phyloP scores from a whole-genome alignment of 345 rosid species.

The Gossypioides kirkii region DNA sequence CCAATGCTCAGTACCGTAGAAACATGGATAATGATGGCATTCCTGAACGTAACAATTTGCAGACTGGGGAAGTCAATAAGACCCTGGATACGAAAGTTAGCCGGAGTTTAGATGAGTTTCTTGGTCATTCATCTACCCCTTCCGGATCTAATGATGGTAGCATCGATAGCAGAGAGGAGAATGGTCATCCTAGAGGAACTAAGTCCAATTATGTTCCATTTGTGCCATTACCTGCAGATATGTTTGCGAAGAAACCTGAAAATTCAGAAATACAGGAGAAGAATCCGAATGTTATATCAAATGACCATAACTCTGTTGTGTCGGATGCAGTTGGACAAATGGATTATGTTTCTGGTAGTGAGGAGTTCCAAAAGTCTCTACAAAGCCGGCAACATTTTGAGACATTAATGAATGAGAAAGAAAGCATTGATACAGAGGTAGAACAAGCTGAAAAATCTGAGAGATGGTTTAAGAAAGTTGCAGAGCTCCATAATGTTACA shows the following conservation, averaged over 20 bases:
- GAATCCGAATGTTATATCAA: constrained; percentile 19
- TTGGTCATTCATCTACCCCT: constrained; percentile 35
- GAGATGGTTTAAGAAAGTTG: constrained; percentile 66
- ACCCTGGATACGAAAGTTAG: constrained; percentile 15
- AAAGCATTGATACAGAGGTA: constrained; percentile 25
- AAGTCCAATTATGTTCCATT: constrained; percentile 52
- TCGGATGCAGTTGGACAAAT: constrained; percentile 18
- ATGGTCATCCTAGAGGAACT: constrained; percentile 30
- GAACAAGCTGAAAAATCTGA: constrained; percentile 50
- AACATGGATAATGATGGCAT: constrained; percentile 26
- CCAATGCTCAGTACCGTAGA: constrained; percentile 36
- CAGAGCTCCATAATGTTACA: constrained; percentile 50
- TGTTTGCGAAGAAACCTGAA: constrained; percentile 60
- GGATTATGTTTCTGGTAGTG: constrained; percentile 15
- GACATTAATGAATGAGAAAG: constrained; percentile 18
- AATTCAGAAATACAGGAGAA: constrained; percentile 24
- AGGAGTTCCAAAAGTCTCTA: constrained; percentile 11
- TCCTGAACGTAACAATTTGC: constrained; percentile 12
- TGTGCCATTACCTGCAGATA: constrained; percentile 74
- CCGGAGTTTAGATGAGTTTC: constrained; percentile 39
- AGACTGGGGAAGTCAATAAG: constrained; percentile 18
- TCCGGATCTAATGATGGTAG: constrained; percentile 20
- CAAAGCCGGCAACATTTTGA: constrained; percentile 16
- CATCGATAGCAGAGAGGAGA: background rate
- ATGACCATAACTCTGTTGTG: constrained; percentile 15